A percentile compares a stretch with the other conserved stretches of the same genome.
These are phyloP conservation scores for Umbelopsis sp. DNA, from an alignment of 192 early-diverging fungal species.

Conservation along the genomic window DNA sequence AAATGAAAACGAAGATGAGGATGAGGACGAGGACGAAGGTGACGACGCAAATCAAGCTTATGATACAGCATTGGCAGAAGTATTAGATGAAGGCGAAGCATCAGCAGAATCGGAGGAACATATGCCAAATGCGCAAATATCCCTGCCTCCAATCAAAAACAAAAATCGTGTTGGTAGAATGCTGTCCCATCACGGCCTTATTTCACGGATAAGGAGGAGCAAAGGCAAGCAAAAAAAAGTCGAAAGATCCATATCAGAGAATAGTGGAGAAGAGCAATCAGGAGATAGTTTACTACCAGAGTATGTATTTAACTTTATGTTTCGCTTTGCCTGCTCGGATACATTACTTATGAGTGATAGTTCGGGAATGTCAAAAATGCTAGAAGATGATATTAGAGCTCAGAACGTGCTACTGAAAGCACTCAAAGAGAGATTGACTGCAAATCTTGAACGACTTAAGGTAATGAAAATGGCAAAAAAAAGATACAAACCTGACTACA, in stretches of 20 bases:
- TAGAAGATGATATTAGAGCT: slow-evolving; percentile 8
- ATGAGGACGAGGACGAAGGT: background rate
- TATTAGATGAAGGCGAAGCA: background rate
- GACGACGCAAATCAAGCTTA: background rate
- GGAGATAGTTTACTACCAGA: slow-evolving; percentile 1
- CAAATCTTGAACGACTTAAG: background rate
- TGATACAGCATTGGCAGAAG: too few species aligned
- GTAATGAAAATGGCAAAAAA: background rate
- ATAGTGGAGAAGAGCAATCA: background rate
- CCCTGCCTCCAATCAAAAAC: background rate
- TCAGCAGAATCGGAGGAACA: background rate
- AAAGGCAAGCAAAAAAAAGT: background rate
- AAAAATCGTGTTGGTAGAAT: background rate
- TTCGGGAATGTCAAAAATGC: slow-evolving; percentile 3
- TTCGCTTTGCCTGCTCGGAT: background rate
- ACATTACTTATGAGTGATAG: background rate
- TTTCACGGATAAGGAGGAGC: background rate
- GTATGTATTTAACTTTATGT: background rate
- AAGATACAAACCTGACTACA: background rate
- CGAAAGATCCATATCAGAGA: background rate
- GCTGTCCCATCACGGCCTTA: background rate
- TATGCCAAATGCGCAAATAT: background rate
- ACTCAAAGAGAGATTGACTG: background rate
- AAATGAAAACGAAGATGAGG: background rate
- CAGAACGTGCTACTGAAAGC: background rate